Conservation (phyloP, 352 stramenopile genomes). For the Blastocystis sp. region DNA sequence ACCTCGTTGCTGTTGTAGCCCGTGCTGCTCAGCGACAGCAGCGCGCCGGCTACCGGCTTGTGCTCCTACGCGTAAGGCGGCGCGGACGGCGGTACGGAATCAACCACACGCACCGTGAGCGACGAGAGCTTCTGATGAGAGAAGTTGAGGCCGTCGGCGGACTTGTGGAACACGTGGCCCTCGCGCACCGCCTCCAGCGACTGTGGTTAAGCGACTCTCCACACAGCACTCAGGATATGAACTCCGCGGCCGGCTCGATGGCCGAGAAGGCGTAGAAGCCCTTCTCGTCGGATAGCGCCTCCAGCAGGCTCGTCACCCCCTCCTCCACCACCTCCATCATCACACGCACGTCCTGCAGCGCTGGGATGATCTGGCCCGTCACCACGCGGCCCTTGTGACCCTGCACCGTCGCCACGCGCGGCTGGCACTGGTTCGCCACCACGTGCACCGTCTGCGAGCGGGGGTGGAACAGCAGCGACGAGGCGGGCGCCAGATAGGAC, state of each 20-base stretch:
- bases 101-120: background rate
- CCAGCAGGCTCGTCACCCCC: background rate
- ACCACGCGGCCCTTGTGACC: slow-evolving; percentile 31
- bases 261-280: slow-evolving; percentile 31
- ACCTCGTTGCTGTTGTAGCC: background rate
- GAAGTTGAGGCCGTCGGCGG: slow-evolving; percentile 38
- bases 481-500: background rate
- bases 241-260: background rate
- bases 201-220: background rate
- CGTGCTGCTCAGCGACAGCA: slow-evolving; percentile 31
- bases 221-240: slow-evolving; percentile 11
- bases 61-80: background rate
- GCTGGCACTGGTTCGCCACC: background rate
- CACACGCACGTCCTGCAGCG: slow-evolving; percentile 14
- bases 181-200: slow-evolving; percentile 15
- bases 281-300: slow-evolving; percentile 12
- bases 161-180: slow-evolving; percentile 46
- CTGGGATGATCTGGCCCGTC: slow-evolving; percentile 39
- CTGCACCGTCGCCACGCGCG: background rate
- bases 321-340: slow-evolving; percentile 3
- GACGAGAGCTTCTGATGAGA: slow-evolving; percentile 45
- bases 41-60: background rate
- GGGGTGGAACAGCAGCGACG: slow-evolving; percentile 11
- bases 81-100: background rate
- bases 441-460: background rate